These are phyloP conservation scores for Lagenidium sp. DNA, from an alignment of 352 stramenopile genomes.

Conservation along the genomic window DNA sequence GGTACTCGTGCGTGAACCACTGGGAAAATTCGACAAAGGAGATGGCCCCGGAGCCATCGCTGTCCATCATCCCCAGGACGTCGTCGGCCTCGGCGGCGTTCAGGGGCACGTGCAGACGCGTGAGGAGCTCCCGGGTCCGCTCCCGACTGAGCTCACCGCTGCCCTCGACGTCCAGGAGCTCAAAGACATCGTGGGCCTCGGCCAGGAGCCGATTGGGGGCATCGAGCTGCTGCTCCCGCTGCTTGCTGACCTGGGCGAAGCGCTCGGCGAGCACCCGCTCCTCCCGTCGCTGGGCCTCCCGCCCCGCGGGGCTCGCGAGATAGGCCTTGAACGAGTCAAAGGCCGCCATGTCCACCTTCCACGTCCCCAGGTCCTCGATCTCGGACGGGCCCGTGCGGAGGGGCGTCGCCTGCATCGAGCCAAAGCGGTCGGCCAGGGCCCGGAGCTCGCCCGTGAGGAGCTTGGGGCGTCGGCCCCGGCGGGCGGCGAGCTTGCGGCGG, in stretches of 20 bases:
- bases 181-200: conserved; percentile 58
- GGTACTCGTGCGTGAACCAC: conserved; percentile 61
- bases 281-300: conserved; percentile 42
- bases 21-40: conserved; percentile 55
- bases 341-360: conserved; percentile 39
- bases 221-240: conserved; percentile 22
- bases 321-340: conserved; percentile 55
- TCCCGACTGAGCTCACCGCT: conserved; percentile 40
- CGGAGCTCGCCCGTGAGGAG: conserved; percentile 37
- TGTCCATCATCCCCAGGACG: conserved; percentile 80
- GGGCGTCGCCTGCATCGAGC: conserved; percentile 10
- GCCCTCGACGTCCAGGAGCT: conserved; percentile 47
- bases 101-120: conserved; percentile 47
- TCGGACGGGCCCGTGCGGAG: neutral
- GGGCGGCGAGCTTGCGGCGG: conserved; percentile 28
- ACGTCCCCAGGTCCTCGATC: conserved; percentile 3
- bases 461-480: conserved; percentile 26
- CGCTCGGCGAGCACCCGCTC: conserved; percentile 27
- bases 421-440: conserved; percentile 30
- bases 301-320: conserved; percentile 31
- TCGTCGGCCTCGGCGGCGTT: conserved; percentile 38
- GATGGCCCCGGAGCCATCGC: conserved; percentile 49
- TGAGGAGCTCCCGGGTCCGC: conserved; percentile 34
- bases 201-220: conserved; percentile 34
- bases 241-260: conserved; percentile 26